Conservation (phyloP, 208 protist genomes). For the Chromosphaera perkinsii region DNA sequence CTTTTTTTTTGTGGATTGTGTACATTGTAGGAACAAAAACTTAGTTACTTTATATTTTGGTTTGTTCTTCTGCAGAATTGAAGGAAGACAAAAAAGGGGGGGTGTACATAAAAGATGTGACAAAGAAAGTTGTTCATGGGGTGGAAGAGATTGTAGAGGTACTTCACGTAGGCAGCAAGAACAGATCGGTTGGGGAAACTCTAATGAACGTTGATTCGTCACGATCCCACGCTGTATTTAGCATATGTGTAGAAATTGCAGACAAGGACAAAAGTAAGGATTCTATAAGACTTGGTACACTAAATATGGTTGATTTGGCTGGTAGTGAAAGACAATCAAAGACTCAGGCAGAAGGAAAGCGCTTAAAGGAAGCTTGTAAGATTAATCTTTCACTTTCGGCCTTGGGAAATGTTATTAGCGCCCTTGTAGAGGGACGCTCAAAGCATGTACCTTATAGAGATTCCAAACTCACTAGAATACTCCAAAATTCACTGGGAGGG, state of each 20-base stretch:
- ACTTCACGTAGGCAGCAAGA: no score
- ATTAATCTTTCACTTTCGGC: slow-evolving; percentile 75
- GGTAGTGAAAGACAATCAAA: slow-evolving; percentile 74
- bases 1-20: no score
- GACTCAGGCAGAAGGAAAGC: slow-evolving; percentile 80
- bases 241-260: slow-evolving; percentile 73
- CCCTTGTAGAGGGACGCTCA: slow-evolving; percentile 42
- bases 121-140: no score
- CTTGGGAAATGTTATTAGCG: slow-evolving; percentile 64
- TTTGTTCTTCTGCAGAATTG: slow-evolving; percentile 50
- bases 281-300: not conserved
- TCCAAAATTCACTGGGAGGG: slow-evolving; percentile 82
- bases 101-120: no score
- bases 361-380: slow-evolving; percentile 81
- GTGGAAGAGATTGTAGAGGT: no score
- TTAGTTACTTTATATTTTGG: no score
- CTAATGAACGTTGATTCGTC: slow-evolving; percentile 86
- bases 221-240: slow-evolving; percentile 87
- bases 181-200: slow-evolving; percentile 65
- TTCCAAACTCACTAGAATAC: slow-evolving; percentile 74
- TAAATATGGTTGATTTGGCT: slow-evolving; percentile 76
- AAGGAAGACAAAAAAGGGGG: no score
- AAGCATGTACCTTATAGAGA: slow-evolving; percentile 74
- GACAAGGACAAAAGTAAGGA: slow-evolving; percentile 39
- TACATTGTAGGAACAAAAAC: no score